Conservation (phyloP, 108 stramenopile species). For the Cyclotella kingstonii region DNA sequence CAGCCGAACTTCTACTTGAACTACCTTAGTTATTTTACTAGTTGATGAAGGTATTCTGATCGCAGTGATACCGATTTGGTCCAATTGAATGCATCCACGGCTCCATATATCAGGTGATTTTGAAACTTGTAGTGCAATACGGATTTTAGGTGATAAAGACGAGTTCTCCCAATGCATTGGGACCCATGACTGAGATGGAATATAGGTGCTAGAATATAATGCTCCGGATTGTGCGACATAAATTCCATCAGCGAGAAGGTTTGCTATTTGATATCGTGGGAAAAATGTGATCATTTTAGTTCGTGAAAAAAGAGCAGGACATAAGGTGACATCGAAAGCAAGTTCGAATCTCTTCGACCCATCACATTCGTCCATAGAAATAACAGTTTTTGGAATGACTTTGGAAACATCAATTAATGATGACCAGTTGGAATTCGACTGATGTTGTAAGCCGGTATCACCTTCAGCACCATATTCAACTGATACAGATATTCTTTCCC, state of each 20-base stretch:
- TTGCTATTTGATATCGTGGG: slow-evolving; percentile 73
- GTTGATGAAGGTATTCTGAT: slow-evolving; percentile 54
- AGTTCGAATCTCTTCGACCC: slow-evolving; percentile 67
- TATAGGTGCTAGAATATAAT: slow-evolving; percentile 28
- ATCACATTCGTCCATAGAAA: slow-evolving; percentile 54
- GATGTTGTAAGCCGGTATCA: neutral
- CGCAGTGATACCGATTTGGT: slow-evolving; percentile 76
- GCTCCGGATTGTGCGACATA: slow-evolving; percentile 70
- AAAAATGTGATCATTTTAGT: slow-evolving; percentile 67
- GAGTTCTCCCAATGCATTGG: slow-evolving; percentile 69
- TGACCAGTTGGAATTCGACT: slow-evolving; percentile 56
- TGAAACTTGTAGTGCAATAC: slow-evolving; percentile 41
- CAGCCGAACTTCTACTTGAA: slow-evolving; percentile 76
- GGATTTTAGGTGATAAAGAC: slow-evolving; percentile 50
- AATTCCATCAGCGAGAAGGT: slow-evolving; percentile 59
- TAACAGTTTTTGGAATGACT: slow-evolving; percentile 70
- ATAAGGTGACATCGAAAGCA: slow-evolving; percentile 61
- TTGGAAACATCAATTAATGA: slow-evolving; percentile 69
- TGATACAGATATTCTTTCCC: slow-evolving; percentile 57
- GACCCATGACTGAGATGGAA: slow-evolving; percentile 59
- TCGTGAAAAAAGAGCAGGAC: slow-evolving; percentile 61
- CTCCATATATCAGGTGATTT: slow-evolving; percentile 53
- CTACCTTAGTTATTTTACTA: slow-evolving; percentile 47
- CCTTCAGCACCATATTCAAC: slow-evolving; percentile 48
- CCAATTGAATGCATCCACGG: slow-evolving; percentile 60